Evolutionary conservation across 2,329 filamentous ascomycete genomes (phyloP), one percentile per base, ranked within the genome.

Genomic region (Knufia fluminis): DNA sequence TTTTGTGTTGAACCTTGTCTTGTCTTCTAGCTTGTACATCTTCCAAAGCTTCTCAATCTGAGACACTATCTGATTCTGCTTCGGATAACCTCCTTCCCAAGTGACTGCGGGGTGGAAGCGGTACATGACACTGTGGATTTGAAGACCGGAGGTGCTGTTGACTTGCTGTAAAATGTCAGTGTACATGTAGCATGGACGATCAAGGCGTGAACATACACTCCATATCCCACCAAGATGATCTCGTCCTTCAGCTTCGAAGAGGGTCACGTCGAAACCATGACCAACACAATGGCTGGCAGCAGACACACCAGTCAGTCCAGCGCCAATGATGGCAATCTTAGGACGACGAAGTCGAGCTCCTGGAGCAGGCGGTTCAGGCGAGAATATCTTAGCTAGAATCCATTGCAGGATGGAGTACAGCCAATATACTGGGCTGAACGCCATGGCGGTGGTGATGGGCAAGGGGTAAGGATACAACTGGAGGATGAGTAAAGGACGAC

Each of bases 81-180:
- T 76, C 0, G 88, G 88, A 60, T 94, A 94, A n/a, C 85, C 85
- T 24, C 74, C 71, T 28, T 77, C 71, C 80, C 85, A 94, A 53
- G 77, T 73, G 1, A 94, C 79, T 0, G 83, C 85, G 0, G 88
- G 88, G 57, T 91, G 85, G 63, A 94, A 94, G 19, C 87, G 79
- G 65, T 91, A 94, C 86, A 92, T 92, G 51, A 90, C 65, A 17
- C 82, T 86, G 64, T 94, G 86, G 19, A 94, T 90, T 61, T 92
- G 86, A 0, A 94, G 75, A 14, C 85, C 80, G 0, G 85, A 90
- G 0, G 85, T 90, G 46, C 85, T 85, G 68, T 92, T 91, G 35
- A 92, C 85, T 65, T 77, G 76, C 80, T 48, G 35, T 7, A 28
- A 23, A 8, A 39, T 17, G 26, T 39, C 19, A 40, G 33, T 22